Conservation (phyloP, 495 filamentous ascomycete species). For the Sphaerosporella brunnea region DNA sequence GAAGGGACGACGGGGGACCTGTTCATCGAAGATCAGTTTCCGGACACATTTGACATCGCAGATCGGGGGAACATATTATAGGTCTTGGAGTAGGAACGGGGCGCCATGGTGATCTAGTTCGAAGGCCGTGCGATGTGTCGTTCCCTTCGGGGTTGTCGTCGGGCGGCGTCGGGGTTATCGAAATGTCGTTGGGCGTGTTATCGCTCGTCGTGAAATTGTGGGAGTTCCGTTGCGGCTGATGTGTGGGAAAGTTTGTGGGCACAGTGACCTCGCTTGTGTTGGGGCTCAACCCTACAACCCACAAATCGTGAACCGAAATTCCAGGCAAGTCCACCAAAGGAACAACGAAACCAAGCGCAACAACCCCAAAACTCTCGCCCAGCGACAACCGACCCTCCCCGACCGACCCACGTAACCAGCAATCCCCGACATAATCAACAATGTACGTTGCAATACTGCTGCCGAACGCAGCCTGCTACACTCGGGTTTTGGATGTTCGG, state of each 20-base stretch:
- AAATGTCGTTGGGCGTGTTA: neutral
- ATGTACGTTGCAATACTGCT: constrained; percentile 4
- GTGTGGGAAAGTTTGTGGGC: too few relatives aligned
- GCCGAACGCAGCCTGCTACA: too few relatives aligned
- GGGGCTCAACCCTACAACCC: neutral
- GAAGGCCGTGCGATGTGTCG: constrained; percentile 15
- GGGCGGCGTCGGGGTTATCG: neutral
- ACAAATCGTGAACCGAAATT: neutral
- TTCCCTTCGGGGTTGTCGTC: constrained; percentile 5
- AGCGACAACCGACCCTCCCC: neutral
- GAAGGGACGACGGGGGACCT: constrained; percentile 47
- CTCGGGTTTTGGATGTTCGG: too few relatives aligned
- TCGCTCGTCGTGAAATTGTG: too few relatives aligned
- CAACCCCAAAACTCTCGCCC: neutral
- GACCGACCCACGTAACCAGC: neutral
- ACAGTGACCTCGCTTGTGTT: too few relatives aligned
- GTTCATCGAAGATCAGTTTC: constrained; percentile 20
- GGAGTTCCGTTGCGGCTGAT: too few relatives aligned
- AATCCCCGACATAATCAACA: constrained; percentile 6
- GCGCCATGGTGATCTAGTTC: constrained; percentile 31
- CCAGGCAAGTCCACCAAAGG: neutral
- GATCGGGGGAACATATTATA: constrained; percentile 60
- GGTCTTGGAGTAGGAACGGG: constrained; percentile 85
- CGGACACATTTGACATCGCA: constrained; percentile 5
- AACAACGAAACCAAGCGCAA: neutral